Percentiles rank a stretch among this genome's conserved stretches.
Evolutionary conservation across 495 filamentous ascomycete species (phyloP).

Genomic region (Penicillium pancosmium): DNA sequence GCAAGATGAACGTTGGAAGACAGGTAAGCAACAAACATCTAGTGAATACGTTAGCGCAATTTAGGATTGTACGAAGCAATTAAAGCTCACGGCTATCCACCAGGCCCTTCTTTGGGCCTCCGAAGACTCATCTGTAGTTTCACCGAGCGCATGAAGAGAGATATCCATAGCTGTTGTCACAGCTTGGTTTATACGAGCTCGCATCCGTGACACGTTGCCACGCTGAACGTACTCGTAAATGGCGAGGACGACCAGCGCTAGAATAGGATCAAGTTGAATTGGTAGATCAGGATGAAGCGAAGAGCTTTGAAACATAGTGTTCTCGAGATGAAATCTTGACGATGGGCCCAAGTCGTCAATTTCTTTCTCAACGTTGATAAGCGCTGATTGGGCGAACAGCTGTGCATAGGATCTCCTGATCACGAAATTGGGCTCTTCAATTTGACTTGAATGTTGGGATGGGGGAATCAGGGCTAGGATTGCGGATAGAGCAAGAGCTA

Average conservation of each 20-base stretch:
- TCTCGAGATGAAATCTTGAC: slow-evolving; percentile 32
- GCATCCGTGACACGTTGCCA: slow-evolving; percentile 56
- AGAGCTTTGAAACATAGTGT: slow-evolving; percentile 13
- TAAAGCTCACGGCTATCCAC: slow-evolving; percentile 53
- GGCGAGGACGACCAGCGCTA: slow-evolving; percentile 52
- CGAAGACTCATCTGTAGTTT: slow-evolving; percentile 37
- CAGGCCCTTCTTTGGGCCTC: slow-evolving; percentile 53
- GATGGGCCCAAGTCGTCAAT: slow-evolving; percentile 47
- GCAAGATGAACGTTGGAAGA: slow-evolving; percentile 19
- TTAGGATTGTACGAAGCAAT: slow-evolving; percentile 1
- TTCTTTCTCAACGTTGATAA: slow-evolving; percentile 49
- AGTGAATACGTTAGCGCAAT: slow-evolving; percentile 34
- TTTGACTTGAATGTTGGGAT: slow-evolving; percentile 36
- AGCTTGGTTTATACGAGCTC: slow-evolving; percentile 51
- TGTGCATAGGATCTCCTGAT: slow-evolving; percentile 51
- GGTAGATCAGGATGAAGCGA: slow-evolving; percentile 48
- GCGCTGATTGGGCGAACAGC: slow-evolving; percentile 49
- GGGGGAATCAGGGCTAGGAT: slow-evolving; percentile 52
- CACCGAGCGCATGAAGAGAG: slow-evolving; percentile 40
- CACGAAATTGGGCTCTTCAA: slow-evolving; percentile 32
- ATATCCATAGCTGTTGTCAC: slow-evolving; percentile 49
- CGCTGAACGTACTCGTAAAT: slow-evolving; percentile 58
- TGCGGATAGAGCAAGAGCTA: slow-evolving; percentile 52
- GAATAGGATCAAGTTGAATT: slow-evolving; percentile 46
- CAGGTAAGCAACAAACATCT: slow-evolving; percentile 22